Conservation (phyloP, 768 basidiomycete species). For the Arthromyces matolae region DNA sequence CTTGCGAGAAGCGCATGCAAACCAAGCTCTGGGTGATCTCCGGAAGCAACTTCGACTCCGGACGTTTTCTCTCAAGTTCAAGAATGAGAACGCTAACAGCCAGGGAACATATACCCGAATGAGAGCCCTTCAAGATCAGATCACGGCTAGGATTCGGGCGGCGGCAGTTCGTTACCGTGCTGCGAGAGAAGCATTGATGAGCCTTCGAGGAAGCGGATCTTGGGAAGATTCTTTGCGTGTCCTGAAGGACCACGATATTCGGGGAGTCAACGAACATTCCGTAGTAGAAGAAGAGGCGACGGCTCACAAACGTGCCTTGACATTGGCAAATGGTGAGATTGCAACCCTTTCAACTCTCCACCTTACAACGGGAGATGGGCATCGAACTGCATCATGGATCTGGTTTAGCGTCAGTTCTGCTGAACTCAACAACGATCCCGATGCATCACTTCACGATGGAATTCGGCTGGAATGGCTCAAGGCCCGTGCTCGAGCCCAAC, state of each 20-base stretch:
- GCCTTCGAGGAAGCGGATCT: conserved; percentile 5
- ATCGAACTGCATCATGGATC: not conserved
- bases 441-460: too few relatives aligned
- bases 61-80: conserved; percentile 3
- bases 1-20: conserved; percentile 11
- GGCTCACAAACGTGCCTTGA: not conserved
- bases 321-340: not conserved
- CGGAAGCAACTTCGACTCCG: conserved; percentile 10
- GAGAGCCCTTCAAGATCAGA: conserved; percentile 1
- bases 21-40: conserved; percentile 9
- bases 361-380: conserved; percentile 1
- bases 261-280: conserved; percentile 2
- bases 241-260: conserved; percentile 4
- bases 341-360: not conserved
- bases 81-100: conserved; percentile 6
- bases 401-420: not conserved
- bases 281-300: conserved; percentile 4
- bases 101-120: conserved; percentile 10
- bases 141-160: conserved; percentile 4
- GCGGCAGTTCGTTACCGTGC: conserved; percentile 2
- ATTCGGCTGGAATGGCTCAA: conserved; percentile 27
- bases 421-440: not conserved
- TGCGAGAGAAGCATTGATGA: conserved; percentile 10
- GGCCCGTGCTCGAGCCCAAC: conserved; percentile 6
- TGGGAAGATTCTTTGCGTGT: conserved; percentile 2